Evolutionary conservation across 2,329 filamentous ascomycete species (phyloP).

Genomic region (Cladophialophora yegresii): DNA sequence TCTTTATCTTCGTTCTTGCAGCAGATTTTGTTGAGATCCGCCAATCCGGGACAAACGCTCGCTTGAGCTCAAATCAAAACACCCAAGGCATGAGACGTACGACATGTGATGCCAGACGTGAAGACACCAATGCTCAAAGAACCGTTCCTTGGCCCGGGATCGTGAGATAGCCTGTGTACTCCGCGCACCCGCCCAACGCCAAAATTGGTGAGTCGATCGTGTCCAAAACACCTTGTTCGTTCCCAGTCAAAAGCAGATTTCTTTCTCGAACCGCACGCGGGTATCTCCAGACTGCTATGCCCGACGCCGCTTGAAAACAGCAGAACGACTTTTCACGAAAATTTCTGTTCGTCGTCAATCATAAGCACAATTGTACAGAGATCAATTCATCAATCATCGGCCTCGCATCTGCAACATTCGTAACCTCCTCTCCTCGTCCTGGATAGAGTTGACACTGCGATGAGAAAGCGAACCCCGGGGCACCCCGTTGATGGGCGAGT

Average conservation of each 20-base stretch:
- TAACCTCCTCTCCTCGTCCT: constrained; percentile 46
- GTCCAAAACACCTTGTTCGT: not conserved
- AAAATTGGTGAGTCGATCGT: not conserved
- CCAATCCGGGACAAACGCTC: not conserved
- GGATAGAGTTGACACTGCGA: constrained; percentile 37
- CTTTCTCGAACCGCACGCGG: not conserved
- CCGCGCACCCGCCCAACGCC: not conserved
- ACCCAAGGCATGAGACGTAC: too few species aligned
- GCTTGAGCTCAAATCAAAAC: not conserved
- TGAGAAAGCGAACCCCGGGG: constrained; percentile 37
- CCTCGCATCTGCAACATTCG: constrained; percentile 46
- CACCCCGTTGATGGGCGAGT: constrained; percentile 36
- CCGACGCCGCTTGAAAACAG: not conserved
- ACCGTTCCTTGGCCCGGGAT: too few species aligned
- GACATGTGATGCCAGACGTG: not conserved
- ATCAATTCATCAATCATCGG: constrained; percentile 18
- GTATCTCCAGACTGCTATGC: not conserved
- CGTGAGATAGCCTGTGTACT: not conserved
- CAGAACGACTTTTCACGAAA: not conserved
- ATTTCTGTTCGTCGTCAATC: not conserved
- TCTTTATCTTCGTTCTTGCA: not conserved
- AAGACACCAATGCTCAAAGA: not conserved
- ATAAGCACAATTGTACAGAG: not conserved
- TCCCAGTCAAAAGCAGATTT: not conserved
- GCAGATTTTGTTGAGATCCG: not conserved